Percentiles rank a stretch among this genome's conserved stretches.
Evolutionary conservation across 1,284 basidiomycete species (phyloP).

Genomic region (Peniophora sp.): DNA sequence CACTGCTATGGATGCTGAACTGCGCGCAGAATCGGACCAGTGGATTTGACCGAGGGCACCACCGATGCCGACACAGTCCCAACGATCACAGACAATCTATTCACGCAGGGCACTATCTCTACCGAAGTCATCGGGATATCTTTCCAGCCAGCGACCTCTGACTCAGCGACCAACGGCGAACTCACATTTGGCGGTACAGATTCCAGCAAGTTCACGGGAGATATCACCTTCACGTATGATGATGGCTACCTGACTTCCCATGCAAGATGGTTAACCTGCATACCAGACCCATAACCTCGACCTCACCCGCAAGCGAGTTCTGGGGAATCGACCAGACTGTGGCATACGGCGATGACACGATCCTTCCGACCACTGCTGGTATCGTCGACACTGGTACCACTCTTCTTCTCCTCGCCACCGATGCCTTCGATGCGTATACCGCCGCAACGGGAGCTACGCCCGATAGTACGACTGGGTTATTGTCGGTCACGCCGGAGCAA

Average conservation of each 20-base stretch:
- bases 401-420: conserved; percentile 28
- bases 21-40: conserved; percentile 39
- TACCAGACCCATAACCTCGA: conserved; percentile 37
- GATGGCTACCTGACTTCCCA: neutral
- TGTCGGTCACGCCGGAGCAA: conserved; percentile 27
- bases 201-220: conserved; percentile 36
- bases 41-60: conserved; percentile 32
- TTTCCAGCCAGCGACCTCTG: conserved; percentile 31
- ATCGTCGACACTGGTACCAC: conserved; percentile 56
- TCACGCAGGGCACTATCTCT: conserved; percentile 27
- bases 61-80: conserved; percentile 20
- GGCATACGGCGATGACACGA: conserved; percentile 38
- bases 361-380: conserved; percentile 42
- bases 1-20: too few species aligned
- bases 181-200: conserved; percentile 38
- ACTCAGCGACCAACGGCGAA: conserved; percentile 15
- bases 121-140: conserved; percentile 34
- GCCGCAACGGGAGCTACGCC: conserved; percentile 27
- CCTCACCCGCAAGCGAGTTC: conserved; percentile 39
- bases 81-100: conserved; percentile 45
- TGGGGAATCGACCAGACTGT: conserved; percentile 61
- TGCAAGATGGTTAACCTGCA: neutral
- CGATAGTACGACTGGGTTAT: conserved; percentile 30
- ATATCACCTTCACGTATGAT: conserved; percentile 35
- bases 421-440: conserved; percentile 25